phyloP scores from a whole-genome alignment of 2,329 filamentous ascomycete genomes.

The Colletotrichum somersetense region DNA sequence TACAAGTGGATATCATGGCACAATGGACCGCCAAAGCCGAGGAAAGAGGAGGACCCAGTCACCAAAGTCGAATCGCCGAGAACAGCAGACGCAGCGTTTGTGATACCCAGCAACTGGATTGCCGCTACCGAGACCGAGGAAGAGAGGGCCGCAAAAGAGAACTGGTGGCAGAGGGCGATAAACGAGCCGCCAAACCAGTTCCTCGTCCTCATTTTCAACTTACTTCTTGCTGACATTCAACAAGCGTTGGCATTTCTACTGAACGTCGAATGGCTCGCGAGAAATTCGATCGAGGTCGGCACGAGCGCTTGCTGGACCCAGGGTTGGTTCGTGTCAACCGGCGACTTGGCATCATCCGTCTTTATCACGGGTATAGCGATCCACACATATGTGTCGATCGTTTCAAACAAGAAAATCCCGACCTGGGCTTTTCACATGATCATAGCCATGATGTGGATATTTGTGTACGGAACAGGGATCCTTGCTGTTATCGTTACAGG shows the following conservation, averaged over 20 bases:
- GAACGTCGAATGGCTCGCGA: constrained; percentile 69
- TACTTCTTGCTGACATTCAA: constrained; percentile 76
- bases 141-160: constrained; percentile 12
- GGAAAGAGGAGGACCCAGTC: constrained; percentile 16
- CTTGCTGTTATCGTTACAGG: constrained; percentile 61
- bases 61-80: constrained; percentile 29
- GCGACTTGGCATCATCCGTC: constrained; percentile 74
- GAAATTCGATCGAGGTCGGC: constrained; percentile 66
- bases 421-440: constrained; percentile 62
- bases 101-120: constrained; percentile 46
- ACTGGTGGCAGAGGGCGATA: constrained; percentile 44
- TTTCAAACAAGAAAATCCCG: constrained; percentile 65
- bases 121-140: constrained; percentile 36
- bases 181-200: constrained; percentile 71
- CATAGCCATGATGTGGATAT: constrained; percentile 67
- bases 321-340: constrained; percentile 76
- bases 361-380: constrained; percentile 76
- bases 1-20: constrained; percentile 54
- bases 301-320: constrained; percentile 71
- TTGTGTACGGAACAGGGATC: constrained; percentile 69
- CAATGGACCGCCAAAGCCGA: constrained; percentile 41
- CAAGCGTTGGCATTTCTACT: constrained; percentile 74
- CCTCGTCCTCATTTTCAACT: constrained; percentile 76
- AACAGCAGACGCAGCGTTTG: constrained; percentile 44
- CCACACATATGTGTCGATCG: constrained; percentile 75